These are phyloP conservation scores for Phytophthora aleatoria DNA, from an alignment of 352 stramenopile genomes.

Conservation along the genomic window DNA sequence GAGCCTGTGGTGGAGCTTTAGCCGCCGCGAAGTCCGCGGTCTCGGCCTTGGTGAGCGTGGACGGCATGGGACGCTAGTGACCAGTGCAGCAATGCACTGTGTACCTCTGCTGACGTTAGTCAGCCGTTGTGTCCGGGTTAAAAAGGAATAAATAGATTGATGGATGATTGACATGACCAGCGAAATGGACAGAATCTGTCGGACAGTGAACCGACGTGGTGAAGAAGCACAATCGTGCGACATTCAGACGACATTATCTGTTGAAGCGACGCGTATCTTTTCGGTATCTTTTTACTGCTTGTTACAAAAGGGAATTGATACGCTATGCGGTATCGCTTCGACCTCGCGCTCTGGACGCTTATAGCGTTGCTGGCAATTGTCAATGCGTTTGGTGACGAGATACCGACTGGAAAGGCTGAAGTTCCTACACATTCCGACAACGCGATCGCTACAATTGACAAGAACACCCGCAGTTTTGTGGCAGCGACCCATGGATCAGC, in stretches of 20 bases:
- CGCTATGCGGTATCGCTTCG: conserved; percentile 5
- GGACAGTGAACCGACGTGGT: conserved; percentile 7
- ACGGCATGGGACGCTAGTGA: conserved; percentile 26
- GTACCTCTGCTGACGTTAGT: conserved; percentile 5
- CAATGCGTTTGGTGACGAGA: conserved; percentile 7
- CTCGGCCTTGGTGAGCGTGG: conserved; percentile 58
- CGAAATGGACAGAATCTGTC: conserved; percentile 1
- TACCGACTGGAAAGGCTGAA: neutral
- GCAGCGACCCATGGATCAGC: conserved; percentile 46
- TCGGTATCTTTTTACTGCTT: neutral
- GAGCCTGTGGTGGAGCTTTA: conserved; percentile 35
- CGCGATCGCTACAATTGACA: conserved; percentile 5
- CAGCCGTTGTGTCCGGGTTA: neutral
- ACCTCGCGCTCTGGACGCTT: neutral
- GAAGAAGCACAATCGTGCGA: neutral
- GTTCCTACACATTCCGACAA: neutral
- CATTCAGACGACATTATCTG: conserved; percentile 4
- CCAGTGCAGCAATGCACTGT: conserved; percentile 10
- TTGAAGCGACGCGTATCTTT: conserved; percentile 28
- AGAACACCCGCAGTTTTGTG: conserved; percentile 55
- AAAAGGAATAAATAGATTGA: neutral
- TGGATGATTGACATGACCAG: neutral
- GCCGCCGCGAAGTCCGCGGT: conserved; percentile 70
- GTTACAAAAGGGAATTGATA: neutral
- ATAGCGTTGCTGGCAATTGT: conserved; percentile 8